Base-by-base conservation (phyloP, 495 filamentous ascomycete genomes). In the Penicillium steckii region DNA sequence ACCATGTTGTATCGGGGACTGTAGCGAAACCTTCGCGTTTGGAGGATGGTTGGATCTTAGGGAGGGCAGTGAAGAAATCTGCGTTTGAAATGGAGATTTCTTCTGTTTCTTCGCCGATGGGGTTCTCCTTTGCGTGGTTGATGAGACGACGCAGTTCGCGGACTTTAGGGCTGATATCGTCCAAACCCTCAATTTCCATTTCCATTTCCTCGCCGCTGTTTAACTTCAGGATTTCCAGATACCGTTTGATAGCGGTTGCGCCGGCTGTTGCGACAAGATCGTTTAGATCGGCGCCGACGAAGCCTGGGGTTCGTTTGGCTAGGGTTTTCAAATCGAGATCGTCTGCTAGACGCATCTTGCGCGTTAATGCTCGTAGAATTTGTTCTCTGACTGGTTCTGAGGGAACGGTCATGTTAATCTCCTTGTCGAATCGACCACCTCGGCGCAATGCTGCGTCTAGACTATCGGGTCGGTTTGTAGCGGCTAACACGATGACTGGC, bases 21-120 rank as follows among this genome's bases (percentile, higher is more conserved):
- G 92, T 96, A 23, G 92, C 90, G 70, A 98, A 98, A 53, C 94
- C 94, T 75, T 98, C 95, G 15, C 94, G 85, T 64, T 95, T 95
- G 17, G 90, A 88, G 1, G 91, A 96, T 3, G 94, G 95, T 53
- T 95, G 91, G 48, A 97, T 91, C 60, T 85, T 86, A 32, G 88
- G 83, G 23, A 97, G 77, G 22, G 93, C 94, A 5, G 79, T 78
- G 22, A 86, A 70, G 68, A 95, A 94, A 48, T 94, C 89, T 6
- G 71, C 66, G 53, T 80, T 82, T 8, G 76, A 80, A 41, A 87
- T 70, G 8, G 72, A 64, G n/a, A 78, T 68, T 8, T 67, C 64
- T 46, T 78, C 62, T 13, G 52, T 56, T 59, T 76, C 71, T 44
- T 73, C 73, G 37, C 70, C 69, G 5, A 77, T 69, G 15, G 79